Evolutionary conservation across 2,329 filamentous ascomycete species (phyloP).

Genomic region (Madurella mycetomatis): DNA sequence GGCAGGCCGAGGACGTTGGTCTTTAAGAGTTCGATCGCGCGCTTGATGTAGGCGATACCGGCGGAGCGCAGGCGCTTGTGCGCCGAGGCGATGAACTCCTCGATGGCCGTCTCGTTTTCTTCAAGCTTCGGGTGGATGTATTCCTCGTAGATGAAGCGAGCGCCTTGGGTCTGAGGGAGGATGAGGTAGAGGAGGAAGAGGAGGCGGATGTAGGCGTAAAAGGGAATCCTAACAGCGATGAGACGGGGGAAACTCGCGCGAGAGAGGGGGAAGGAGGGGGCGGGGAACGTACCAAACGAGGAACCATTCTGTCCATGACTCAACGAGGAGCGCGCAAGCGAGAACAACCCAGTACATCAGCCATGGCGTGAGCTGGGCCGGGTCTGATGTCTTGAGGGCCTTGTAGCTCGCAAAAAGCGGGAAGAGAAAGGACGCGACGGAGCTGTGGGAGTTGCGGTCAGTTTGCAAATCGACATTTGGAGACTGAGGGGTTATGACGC

Average conservation of each 20-base stretch:
- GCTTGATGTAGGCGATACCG: slow-evolving; percentile 71
- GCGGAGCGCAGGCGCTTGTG: slow-evolving; percentile 75
- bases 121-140: slow-evolving; percentile 84
- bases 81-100: slow-evolving; percentile 76
- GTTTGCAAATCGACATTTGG: slow-evolving; percentile 8
- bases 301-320: slow-evolving; percentile 85
- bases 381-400: slow-evolving; percentile 87
- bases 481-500: slow-evolving; percentile 38
- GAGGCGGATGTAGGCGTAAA: slow-evolving; percentile 89
- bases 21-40: slow-evolving; percentile 65
- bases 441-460: slow-evolving; percentile 47
- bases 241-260: neutral
- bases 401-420: slow-evolving; percentile 98
- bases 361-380: slow-evolving; percentile 89
- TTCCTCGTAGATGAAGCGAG: slow-evolving; percentile 76
- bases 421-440: slow-evolving; percentile 83
- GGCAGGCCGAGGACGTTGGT: slow-evolving; percentile 76
- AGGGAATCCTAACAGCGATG: slow-evolving; percentile 62
- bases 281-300: slow-evolving; percentile 62
- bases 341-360: slow-evolving; percentile 99
- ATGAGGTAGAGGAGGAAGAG: slow-evolving; percentile 89
- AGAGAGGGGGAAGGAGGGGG: neutral
- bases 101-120: slow-evolving; percentile 83
- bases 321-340: slow-evolving; percentile 72
- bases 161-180: slow-evolving; percentile 94